Base-by-base conservation (phyloP, 2,329 filamentous ascomycete genomes). In the Annulohypoxylon truncatum region DNA sequence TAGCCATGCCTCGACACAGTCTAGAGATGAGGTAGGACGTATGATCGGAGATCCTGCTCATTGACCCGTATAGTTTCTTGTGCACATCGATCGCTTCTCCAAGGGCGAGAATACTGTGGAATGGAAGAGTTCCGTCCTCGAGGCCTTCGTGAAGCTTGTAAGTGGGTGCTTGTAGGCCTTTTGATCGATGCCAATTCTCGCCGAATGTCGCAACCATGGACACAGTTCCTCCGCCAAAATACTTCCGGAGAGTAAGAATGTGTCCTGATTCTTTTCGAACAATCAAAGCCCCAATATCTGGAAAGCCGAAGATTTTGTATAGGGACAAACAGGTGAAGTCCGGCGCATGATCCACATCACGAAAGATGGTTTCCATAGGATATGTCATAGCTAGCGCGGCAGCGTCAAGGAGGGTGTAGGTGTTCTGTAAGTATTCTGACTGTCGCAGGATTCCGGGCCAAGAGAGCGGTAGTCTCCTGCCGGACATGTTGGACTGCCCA, bases 401-500 rank as follows among this genome's bases (percentile, higher is more conserved):
- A 2, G 87, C 88, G 70, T 92, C 90, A 20, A 87, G 78, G 22
- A 89, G 82, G 8, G 83, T 87, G 73, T 88, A 85, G 8, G 78
- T 80, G 59, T 79, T 80, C 56, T 77, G 75, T 53, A 79, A 61
- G 29, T 72, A 66, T 20, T 73, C 72, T 2, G 75, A 75, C 26
- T 74, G 66, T 24, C 82, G 76, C 26, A 79, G 71, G 57, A 73
- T 73, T 13, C 78, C 77, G 9, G 81, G 77, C 89, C 89, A 92
- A 0, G 79, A 75, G 26, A 87, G 77, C 3, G 89, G 88, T 42
- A 91, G 78, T 62, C 89, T 82, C 18, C 87, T 82, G 6, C 90
- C 90, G 44, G 87, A 89, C 82, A 92, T 88, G 73, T 92, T 92
- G 26, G 89, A 91, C 74, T 92, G 90, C 0, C 86, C 89, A 2